Conservation (phyloP, 2,329 filamentous ascomycete species). For the Beauveria brongniartii region DNA sequence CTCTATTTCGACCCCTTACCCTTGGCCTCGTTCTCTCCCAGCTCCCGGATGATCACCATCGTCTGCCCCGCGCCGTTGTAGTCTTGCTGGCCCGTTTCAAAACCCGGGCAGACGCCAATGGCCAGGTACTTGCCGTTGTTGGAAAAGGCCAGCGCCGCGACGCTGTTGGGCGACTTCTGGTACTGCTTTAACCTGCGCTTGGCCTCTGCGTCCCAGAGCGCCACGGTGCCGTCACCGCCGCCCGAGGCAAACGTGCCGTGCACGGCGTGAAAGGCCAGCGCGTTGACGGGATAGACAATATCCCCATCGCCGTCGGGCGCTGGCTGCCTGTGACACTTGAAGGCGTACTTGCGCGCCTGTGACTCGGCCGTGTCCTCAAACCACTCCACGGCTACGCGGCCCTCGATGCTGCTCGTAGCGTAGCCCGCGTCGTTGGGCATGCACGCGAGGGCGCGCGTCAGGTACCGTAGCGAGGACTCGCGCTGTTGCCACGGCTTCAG, state of each 20-base stretch:
- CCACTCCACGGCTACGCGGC: constrained; percentile 93
- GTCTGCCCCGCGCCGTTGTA: constrained; percentile 64
- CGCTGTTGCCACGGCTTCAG: constrained; percentile 84
- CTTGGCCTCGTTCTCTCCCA: constrained; percentile 82
- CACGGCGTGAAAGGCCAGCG: constrained; percentile 77
- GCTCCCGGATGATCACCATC: constrained; percentile 71
- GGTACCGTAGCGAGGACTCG: constrained; percentile 91
- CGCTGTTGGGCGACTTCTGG: constrained; percentile 70
- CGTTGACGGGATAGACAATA: constrained; percentile 86
- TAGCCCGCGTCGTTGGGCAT: constrained; percentile 97
- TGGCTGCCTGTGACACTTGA: constrained; percentile 91
- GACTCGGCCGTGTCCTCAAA: constrained; percentile 85
- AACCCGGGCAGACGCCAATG: constrained; percentile 75
- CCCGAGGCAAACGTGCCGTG: constrained; percentile 82
- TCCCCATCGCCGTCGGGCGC: constrained; percentile 57
- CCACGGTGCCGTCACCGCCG: constrained; percentile 85
- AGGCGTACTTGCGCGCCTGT: constrained; percentile 91
- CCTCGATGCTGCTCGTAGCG: constrained; percentile 86
- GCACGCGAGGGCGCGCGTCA: constrained; percentile 85
- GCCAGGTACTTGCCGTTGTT: constrained; percentile 70
- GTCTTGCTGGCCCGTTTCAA: constrained; percentile 80
- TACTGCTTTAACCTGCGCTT: constrained; percentile 88
- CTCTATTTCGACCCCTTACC: constrained; percentile 65
- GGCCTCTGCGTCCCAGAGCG: constrained; percentile 83
- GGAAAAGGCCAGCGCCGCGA: constrained; percentile 71